These are phyloP conservation scores for Phaeoacremonium minimum DNA, from an alignment of 2,329 filamentous ascomycete species.

Conservation along the genomic window DNA sequence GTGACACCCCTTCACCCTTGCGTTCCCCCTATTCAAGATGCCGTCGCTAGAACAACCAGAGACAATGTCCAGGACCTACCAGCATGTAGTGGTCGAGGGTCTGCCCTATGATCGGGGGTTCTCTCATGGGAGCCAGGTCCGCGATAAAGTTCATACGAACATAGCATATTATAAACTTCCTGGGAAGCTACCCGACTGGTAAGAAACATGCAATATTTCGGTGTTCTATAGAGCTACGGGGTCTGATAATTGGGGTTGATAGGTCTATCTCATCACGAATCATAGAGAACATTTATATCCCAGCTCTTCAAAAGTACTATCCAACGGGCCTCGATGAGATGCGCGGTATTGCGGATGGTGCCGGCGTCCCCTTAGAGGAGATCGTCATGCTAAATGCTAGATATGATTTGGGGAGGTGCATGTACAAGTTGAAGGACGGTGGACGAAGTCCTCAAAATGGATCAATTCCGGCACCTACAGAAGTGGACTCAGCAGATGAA, in stretches of 20 bases:
- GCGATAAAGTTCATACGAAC: conserved; percentile 14
- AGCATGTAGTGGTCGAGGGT: conserved; percentile 16
- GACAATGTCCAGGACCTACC: conserved; percentile 8
- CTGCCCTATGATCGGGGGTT: conserved; percentile 16
- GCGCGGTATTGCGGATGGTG: conserved; percentile 16
- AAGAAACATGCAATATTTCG: background rate
- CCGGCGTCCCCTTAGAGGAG: conserved; percentile 12
- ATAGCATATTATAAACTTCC: conserved; percentile 15
- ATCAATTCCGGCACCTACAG: background rate
- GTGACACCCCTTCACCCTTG: no score
- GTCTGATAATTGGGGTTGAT: background rate
- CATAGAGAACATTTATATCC: conserved; percentile 11
- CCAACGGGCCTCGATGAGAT: conserved; percentile 11
- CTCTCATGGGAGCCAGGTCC: conserved; percentile 13
- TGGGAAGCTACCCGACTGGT: conserved; percentile 11
- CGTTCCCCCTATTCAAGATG: no score
- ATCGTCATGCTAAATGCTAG: conserved; percentile 16
- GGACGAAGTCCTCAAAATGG: background rate
- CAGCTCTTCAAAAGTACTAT: conserved; percentile 9
- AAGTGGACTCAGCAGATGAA: conserved; percentile 6
- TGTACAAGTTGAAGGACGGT: conserved; percentile 2
- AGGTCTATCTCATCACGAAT: conserved; percentile 2
- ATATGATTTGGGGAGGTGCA: conserved; percentile 15
- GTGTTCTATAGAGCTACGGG: background rate
- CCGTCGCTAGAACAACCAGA: conserved; percentile 1